Base-by-base conservation (phyloP, 2,329 filamentous ascomycete genomes). In the Monosporascus sp. region DNA sequence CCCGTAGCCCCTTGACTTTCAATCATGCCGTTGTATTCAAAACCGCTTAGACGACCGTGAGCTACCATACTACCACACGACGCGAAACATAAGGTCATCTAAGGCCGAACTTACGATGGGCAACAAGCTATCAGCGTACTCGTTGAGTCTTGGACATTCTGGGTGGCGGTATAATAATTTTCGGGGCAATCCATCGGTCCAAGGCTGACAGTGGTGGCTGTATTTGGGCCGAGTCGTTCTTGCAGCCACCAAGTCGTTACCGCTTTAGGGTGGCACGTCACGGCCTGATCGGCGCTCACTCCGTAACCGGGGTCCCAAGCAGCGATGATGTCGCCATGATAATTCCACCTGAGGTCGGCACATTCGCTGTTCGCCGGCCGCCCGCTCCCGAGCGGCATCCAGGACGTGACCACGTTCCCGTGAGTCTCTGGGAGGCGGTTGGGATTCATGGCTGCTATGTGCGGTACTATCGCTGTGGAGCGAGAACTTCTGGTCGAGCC, bases 171-270 rank as follows among this genome's bases (percentile, higher is more conserved):
- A 48, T 56, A 59, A 26, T 61, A 61, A 43, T 56, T 57, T 44
- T 56, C 48, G 17, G 59, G 59, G 20, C 59, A 61, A 24, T 57
- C 59, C 28, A 61, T 20, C 8, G 59, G 59, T 3, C 59, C 59
- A 48, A 61, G 38, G 28, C 59, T 61, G 15, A 59, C 7, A 43
- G 59, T 22, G 18, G 59, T 59, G 5, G 55, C 55, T 11, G 37
- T 24, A 9, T 54, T 59, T 7, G 52, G 51, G 8, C 57, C 57
- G 22, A 58, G 41, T 8, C 46, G 54, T 37, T 61, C 52, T 46
- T 59, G 57, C 22, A 58, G n/a, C 59, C 59, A 61, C 59, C 59
- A 61, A 26, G 57, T 59, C 3, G 59, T 61, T 43, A 56, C 57
- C 18, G 54, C 49, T 18, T 59, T 59, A 11, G 59, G 59, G 15